These are phyloP conservation scores for Colletotrichum ledebouriae DNA, from an alignment of 2,329 filamentous ascomycete genomes.

Conservation along the genomic window DNA sequence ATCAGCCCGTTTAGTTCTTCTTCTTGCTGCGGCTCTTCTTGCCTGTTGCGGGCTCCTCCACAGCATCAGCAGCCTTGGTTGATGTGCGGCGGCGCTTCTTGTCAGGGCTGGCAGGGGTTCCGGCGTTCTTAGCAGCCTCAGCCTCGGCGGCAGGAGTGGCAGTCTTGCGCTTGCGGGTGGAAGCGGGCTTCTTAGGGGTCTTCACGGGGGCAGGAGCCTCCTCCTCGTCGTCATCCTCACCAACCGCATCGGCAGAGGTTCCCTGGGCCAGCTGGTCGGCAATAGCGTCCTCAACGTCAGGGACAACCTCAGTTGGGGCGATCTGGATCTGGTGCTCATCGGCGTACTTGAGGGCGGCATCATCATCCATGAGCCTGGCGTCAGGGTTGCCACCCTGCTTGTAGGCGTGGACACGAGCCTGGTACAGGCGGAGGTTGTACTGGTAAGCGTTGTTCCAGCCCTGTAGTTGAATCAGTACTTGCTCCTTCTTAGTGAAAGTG, in stretches of 20 bases:
- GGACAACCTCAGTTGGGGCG: conserved; percentile 62
- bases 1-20: conserved; percentile 34
- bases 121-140: conserved; percentile 51
- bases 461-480: conserved; percentile 45
- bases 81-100: conserved; percentile 74
- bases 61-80: conserved; percentile 64
- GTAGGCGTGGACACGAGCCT: conserved; percentile 75
- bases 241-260: conserved; percentile 52
- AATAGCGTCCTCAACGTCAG: conserved; percentile 65
- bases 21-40: conserved; percentile 57
- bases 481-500: background rate
- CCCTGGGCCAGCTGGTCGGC: conserved; percentile 69
- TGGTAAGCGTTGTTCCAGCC: conserved; percentile 77
- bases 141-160: conserved; percentile 61
- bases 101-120: conserved; percentile 67
- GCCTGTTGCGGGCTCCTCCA: conserved; percentile 66
- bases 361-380: conserved; percentile 72
- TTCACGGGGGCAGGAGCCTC: conserved; percentile 61
- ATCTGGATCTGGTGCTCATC: conserved; percentile 69
- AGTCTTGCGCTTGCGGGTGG: conserved; percentile 69
- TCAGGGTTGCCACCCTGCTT: conserved; percentile 70
- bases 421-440: conserved; percentile 76
- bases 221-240: conserved; percentile 59
- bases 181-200: conserved; percentile 69
- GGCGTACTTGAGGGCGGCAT: conserved; percentile 72